Evolutionary conservation across 1,284 basidiomycete genomes (phyloP), one percentile per base, ranked within the genome.

Genomic region (Golubevia sp.): DNA sequence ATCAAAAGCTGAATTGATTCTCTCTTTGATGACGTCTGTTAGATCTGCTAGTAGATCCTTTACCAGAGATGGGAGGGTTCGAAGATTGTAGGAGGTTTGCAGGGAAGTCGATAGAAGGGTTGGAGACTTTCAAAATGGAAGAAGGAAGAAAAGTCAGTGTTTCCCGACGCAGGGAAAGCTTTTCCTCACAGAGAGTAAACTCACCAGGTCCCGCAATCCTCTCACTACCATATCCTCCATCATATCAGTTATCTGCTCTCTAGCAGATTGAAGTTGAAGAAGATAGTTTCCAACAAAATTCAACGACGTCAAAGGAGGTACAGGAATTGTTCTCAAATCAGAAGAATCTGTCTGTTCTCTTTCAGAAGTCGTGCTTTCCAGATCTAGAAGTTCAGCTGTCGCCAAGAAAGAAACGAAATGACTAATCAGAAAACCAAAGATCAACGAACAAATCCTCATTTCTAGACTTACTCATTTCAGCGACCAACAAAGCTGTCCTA

Each of bases 71-170:
- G 94, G 92, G 2, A 98, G 86, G 5, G 93, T 89, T 24, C 91
- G 88, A 5, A 99, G 88, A 81, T 97, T 97, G 84, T 93, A 92
- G 1, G 95, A 94, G 0, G 94, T 97, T 86, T 98, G 96, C 6
- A 98, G 87, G 0, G 93, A 92, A 2, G 92, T 93, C 0, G 93
- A 92, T 0, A 99, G 87, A 24, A 96, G 85, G 1, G 93, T 21
- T 15, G 7, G 56, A 44, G 13, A n/a, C 21, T 23, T 23, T 23
- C 21, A 54, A 54, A 11, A 15, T 59, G 20, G 20, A 13, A 11
- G 11, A 58, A 48, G 27, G 56, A 34, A 50, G 55, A 26, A 52
- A 2, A 6, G 48, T 68, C 24, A 5, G 70, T 68, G 23, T 25
- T 21, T 2, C 5, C 48, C 44, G 20, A 53, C 30, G 20, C 7